Evolutionary conservation across 139 green algal species (phyloP).

Genomic region (Microglena sp.): DNA sequence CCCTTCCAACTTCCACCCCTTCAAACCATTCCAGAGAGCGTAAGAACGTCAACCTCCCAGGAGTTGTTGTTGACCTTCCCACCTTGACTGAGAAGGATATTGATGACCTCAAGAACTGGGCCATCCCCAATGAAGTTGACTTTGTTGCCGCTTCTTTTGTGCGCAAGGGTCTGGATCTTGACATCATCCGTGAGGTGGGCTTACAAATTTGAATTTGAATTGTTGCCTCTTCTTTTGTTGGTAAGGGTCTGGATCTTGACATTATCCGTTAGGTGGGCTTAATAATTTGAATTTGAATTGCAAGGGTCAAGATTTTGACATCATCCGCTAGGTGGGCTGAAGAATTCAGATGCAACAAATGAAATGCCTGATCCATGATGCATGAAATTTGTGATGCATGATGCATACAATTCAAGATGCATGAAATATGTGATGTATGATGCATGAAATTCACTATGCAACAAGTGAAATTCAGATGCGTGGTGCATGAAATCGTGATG

Average conservation of each 20-base stretch:
- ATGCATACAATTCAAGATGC: no score
- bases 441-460: no score
- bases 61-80: constrained; percentile 93
- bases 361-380: no score
- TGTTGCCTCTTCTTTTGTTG: constrained; percentile 96
- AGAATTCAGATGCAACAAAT: not conserved
- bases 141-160: constrained; percentile 99
- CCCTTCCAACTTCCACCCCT: no score
- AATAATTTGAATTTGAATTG: constrained; percentile 50
- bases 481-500: no score
- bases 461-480: no score
- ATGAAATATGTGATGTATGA: no score
- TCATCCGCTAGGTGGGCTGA: constrained; percentile 70
- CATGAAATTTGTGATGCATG: no score
- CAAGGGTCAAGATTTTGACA: constrained; percentile 84
- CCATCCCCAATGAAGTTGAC: constrained; percentile 93
- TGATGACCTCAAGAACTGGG: constrained; percentile 86
- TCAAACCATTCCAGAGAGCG: constrained; percentile 68
- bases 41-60: constrained; percentile 97
- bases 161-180: constrained; percentile 85
- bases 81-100: constrained; percentile 95
- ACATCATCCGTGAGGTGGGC: constrained; percentile 70
- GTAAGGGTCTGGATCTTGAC: constrained; percentile 87
- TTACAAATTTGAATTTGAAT: constrained; percentile 41
- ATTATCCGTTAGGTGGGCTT: constrained; percentile 69